phyloP scores from a whole-genome alignment of 108 stramenopile species.

The Tribonema minus region DNA sequence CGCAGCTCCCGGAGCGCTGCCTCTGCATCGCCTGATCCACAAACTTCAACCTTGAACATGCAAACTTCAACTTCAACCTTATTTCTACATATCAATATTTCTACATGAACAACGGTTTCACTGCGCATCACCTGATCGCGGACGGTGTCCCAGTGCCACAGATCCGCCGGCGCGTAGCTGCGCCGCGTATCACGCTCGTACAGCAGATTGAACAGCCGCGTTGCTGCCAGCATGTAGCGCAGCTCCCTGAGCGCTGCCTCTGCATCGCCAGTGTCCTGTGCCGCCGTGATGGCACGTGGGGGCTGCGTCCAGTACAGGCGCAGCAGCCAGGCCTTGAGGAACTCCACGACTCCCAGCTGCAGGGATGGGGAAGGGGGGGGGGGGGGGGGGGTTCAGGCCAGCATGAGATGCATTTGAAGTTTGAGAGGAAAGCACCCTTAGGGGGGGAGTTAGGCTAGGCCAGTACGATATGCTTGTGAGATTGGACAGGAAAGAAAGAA shows the following conservation, averaged over 20 bases:
- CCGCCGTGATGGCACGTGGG: constrained; percentile 1
- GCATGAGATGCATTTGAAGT: neutral
- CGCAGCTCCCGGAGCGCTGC: neutral
- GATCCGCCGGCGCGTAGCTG: constrained; percentile 7
- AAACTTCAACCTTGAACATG: no score
- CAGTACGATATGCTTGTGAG: no score
- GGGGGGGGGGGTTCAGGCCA: neutral
- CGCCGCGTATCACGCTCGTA: constrained; percentile 39
- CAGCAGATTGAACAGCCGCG: constrained; percentile 41
- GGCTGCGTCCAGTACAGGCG: constrained; percentile 24
- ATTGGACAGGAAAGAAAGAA: no score
- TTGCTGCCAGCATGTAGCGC: constrained; percentile 23
- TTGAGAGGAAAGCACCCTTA: neutral
- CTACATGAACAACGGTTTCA: neutral
- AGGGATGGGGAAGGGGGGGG: neutral
- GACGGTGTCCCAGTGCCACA: constrained; percentile 27
- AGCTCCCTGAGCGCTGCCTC: constrained; percentile 14
- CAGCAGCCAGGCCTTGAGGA: constrained; percentile 31
- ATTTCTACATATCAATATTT: neutral
- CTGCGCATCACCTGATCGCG: neutral
- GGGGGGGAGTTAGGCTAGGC: no score
- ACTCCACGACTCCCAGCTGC: constrained; percentile 9
- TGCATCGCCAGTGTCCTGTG: neutral
- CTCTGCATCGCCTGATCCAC: no score
- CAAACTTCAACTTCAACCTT: no score